Evolutionary conservation across 139 green algal species (phyloP), one percentile per base, ranked within the genome.

Genomic region (Ettlia oleoabundans): DNA sequence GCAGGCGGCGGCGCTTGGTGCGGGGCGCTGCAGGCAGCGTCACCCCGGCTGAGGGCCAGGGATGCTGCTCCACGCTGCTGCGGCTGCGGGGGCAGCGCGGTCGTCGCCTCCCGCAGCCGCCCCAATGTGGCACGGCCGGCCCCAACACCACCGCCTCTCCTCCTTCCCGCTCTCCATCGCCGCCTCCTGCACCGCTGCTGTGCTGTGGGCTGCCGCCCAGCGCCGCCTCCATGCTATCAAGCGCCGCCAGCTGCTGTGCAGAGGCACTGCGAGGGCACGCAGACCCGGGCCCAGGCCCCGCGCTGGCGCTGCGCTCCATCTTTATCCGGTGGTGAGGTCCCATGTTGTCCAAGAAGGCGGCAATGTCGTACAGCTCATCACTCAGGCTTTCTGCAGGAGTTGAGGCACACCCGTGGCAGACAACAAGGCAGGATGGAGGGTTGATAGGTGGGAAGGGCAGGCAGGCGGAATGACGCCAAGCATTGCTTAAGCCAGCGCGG

Each of bases 351-450:
- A 78, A 32, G n/a, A 78, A 78, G 33, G 71, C 71, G 9, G 71
- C 71, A 35, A 78, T 78, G 71, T 78, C 71, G 33, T 78, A 65
- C 47, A 78, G 71, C 71, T 78, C 71, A 3, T 78, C 71, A 6
- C 28, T 26, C 19, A 64, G 42, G 70, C 70, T 77, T 28, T 77
- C 70, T 63, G 70, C 37, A 65, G 21, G 55, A n/a, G n/a, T n/a
- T n/a, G n/a, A n/a, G n/a, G n/a, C n/a, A n/a, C n/a, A 22, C 55
- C 47, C 30, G 64, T 4, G 37, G 64, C n/a, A 42, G 33, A 5
- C 58, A 55, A 5, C 26, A 22, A 28, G 3, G 19, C 26, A 28
- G 40, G 68, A 19, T 8, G 26, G 68, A 40, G 9, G 55, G 55
- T 10, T 47, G 21, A 9, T 21, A 8, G 66, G 38, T 22, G 9